phyloP scores from a whole-genome alignment of 805 yeast species.

The Yarrowia osloensis region DNA sequence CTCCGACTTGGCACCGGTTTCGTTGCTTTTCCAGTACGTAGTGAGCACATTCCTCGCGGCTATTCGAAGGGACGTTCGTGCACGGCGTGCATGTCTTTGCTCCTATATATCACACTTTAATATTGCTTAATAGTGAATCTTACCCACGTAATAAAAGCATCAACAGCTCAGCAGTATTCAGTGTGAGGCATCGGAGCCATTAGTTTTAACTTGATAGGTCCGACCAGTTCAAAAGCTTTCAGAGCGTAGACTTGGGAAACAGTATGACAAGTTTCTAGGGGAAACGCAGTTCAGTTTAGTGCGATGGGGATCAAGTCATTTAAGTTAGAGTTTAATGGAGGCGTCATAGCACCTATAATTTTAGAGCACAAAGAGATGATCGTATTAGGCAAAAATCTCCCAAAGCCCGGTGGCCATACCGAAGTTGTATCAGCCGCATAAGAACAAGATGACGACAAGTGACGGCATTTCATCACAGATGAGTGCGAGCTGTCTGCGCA shows the following conservation, averaged over 20 bases:
- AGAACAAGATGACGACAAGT: neutral
- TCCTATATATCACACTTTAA: slow-evolving; percentile 5
- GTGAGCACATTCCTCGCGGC: slow-evolving; percentile 7
- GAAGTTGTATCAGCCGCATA: slow-evolving; percentile 6
- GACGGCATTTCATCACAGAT: neutral
- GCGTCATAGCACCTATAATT: neutral
- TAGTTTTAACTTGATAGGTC: too few relatives aligned
- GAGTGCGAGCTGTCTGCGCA: neutral
- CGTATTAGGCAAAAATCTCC: slow-evolving; percentile 16
- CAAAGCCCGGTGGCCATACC: neutral
- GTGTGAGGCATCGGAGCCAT: too few relatives aligned
- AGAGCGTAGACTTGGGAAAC: too few relatives aligned
- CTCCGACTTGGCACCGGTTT: slow-evolving; percentile 1
- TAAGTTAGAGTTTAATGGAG: neutral
- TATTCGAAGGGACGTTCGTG: neutral
- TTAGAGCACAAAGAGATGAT: neutral
- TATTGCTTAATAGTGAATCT: slow-evolving; percentile 8
- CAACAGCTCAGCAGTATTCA: too few relatives aligned
- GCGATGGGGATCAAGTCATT: neutral
- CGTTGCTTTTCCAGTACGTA: neutral
- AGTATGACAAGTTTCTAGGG: too few relatives aligned
- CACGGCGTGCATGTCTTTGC: slow-evolving; percentile 22
- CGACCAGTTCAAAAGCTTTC: too few relatives aligned
- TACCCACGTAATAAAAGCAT: neutral
- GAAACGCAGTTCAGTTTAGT: neutral